Evolutionary conservation across 192 early-diverging fungal genomes (phyloP).

Genomic region (Umbelopsis sp.): DNA sequence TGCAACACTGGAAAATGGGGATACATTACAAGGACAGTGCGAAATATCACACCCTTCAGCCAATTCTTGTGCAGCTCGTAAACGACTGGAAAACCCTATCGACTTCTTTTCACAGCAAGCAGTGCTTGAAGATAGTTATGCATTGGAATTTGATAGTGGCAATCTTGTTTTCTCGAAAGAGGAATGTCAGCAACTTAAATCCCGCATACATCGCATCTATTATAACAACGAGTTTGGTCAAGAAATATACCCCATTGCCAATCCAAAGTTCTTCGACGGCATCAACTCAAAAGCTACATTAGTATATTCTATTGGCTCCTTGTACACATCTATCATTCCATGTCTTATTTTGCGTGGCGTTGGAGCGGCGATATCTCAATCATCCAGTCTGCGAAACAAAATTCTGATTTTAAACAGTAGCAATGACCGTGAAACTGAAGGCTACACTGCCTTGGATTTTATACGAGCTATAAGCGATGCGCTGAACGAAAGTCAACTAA

Average conservation of each 20-base stretch:
- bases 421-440: constrained; percentile 68
- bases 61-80: neutral
- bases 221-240: constrained; percentile 74
- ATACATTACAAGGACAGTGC: constrained; percentile 69
- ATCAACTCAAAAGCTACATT: constrained; percentile 59
- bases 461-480: constrained; percentile 66
- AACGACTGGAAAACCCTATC: constrained; percentile 34
- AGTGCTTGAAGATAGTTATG: constrained; percentile 19
- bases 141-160: constrained; percentile 7
- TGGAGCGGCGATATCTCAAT: constrained; percentile 64
- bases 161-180: constrained; percentile 64
- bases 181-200: constrained; percentile 41
- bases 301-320: constrained; percentile 75
- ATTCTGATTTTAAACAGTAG: constrained; percentile 72
- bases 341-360: constrained; percentile 70
- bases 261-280: constrained; percentile 56
- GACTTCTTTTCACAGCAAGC: constrained; percentile 37
- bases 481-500: constrained; percentile 52
- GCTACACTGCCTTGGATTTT: constrained; percentile 75
- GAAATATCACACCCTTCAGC: constrained; percentile 72
- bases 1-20: constrained; percentile 64
- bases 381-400: constrained; percentile 55
- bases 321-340: constrained; percentile 76
- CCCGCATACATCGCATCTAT: constrained; percentile 64
- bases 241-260: constrained; percentile 69